Conservation (phyloP, 495 filamentous ascomycete species). For the Penicillium verhagenii region DNA sequence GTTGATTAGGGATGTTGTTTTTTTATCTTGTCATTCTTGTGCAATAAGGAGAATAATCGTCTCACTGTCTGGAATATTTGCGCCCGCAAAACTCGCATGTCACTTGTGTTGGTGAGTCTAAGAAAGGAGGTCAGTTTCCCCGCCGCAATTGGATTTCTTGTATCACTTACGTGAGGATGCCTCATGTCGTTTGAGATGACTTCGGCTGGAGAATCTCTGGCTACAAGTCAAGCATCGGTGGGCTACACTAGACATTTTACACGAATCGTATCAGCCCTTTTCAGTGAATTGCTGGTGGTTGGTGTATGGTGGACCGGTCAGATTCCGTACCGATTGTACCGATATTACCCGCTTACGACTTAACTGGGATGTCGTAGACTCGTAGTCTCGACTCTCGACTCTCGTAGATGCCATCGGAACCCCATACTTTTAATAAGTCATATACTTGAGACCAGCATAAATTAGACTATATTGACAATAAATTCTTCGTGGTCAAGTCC, state of each 20-base stretch:
- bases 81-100: constrained; percentile 12
- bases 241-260: background rate
- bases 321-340: background rate
- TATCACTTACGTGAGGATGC: constrained; percentile 10
- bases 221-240: background rate
- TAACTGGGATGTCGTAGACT: too few species aligned
- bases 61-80: constrained; percentile 15
- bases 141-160: background rate
- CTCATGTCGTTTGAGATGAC: constrained; percentile 12
- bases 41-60: background rate
- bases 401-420: too few species aligned
- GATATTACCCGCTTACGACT: background rate
- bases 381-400: too few species aligned
- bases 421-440: background rate
- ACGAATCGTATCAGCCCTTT: background rate
- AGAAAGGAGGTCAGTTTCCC: background rate
- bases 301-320: background rate
- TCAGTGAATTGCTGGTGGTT: background rate
- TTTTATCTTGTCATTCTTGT: background rate
- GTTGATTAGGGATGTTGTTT: too few species aligned
- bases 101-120: constrained; percentile 6
- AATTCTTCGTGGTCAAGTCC: too few species aligned
- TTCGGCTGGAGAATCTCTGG: constrained; percentile 8
- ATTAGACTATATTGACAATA: background rate
- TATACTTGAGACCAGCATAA: background rate